Evolutionary conservation across 192 early-diverging fungal species (phyloP).

Genomic region (Linnemannia hyalina): DNA sequence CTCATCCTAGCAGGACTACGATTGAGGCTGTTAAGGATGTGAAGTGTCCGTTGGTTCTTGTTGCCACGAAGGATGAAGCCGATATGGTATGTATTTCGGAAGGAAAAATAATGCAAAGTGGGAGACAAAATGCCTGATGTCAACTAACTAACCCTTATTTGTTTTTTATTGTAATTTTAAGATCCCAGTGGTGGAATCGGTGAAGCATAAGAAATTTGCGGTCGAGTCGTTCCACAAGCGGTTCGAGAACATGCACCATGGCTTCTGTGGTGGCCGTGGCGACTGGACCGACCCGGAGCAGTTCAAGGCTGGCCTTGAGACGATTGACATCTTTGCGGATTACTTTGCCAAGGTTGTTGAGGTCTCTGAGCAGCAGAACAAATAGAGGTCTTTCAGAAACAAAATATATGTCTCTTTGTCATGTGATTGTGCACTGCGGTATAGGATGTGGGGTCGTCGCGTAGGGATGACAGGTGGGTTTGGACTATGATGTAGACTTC

Average conservation of each 20-base stretch:
- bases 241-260: constrained; percentile 32
- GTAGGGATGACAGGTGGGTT: no score
- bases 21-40: constrained; percentile 62
- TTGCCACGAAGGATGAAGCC: constrained; percentile 73
- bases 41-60: constrained; percentile 69
- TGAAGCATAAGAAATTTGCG: constrained; percentile 38
- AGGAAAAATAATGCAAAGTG: no score
- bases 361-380: constrained; percentile 5
- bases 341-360: constrained; percentile 30
- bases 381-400: background rate
- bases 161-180: background rate
- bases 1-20: constrained; percentile 71
- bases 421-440: no score
- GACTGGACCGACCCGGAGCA: constrained; percentile 31
- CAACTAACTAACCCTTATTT: background rate
- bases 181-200: constrained; percentile 18
- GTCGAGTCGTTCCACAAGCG: constrained; percentile 31
- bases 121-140: no score
- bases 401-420: background rate
- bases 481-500: no score
- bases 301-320: constrained; percentile 30
- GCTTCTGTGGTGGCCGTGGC: constrained; percentile 34
- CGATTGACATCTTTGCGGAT: constrained; percentile 21
- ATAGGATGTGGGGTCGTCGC: no score
- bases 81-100: constrained; percentile 59